Percentiles rank a stretch among this genome's conserved stretches.
phyloP scores from a whole-genome alignment of 2,329 filamentous ascomycete species.

The Lasiodiplodia sp. region DNA sequence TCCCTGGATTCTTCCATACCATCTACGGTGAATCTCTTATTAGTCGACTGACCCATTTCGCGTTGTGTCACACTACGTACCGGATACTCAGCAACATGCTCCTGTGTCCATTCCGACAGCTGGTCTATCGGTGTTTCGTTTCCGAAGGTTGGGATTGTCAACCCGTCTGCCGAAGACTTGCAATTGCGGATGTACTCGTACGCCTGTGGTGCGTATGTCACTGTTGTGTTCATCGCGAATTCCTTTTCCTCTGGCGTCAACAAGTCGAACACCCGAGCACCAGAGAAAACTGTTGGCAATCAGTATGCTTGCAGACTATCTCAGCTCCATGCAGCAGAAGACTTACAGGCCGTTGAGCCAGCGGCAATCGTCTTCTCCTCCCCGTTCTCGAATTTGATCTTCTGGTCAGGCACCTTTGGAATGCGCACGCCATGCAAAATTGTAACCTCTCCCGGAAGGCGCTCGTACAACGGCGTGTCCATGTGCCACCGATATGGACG shows the following conservation, averaged over 20 bases:
- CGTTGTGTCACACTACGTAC: constrained; percentile 21
- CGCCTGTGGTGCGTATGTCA: constrained; percentile 39
- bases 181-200: constrained; percentile 42
- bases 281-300: constrained; percentile 37
- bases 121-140: constrained; percentile 32
- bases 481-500: constrained; percentile 42
- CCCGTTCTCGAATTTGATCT: constrained; percentile 32
- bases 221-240: constrained; percentile 39
- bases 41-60: background rate
- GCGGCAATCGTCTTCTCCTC: constrained; percentile 34
- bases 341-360: constrained; percentile 38
- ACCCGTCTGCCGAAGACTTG: constrained; percentile 41
- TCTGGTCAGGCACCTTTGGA: constrained; percentile 35
- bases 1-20: constrained; percentile 36
- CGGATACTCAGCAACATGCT: constrained; percentile 37
- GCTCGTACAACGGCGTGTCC: constrained; percentile 41
- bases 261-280: constrained; percentile 37
- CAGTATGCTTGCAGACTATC: background rate
- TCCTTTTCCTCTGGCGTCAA: constrained; percentile 36
- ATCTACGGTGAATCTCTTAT: constrained; percentile 25
- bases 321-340: background rate
- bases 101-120: constrained; percentile 30
- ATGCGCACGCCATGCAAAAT: constrained; percentile 36
- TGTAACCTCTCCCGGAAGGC: constrained; percentile 40
- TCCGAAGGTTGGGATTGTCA: constrained; percentile 37